Evolutionary conservation across 768 basidiomycete species (phyloP).

Genomic region (Leccinum fibrillosum): DNA sequence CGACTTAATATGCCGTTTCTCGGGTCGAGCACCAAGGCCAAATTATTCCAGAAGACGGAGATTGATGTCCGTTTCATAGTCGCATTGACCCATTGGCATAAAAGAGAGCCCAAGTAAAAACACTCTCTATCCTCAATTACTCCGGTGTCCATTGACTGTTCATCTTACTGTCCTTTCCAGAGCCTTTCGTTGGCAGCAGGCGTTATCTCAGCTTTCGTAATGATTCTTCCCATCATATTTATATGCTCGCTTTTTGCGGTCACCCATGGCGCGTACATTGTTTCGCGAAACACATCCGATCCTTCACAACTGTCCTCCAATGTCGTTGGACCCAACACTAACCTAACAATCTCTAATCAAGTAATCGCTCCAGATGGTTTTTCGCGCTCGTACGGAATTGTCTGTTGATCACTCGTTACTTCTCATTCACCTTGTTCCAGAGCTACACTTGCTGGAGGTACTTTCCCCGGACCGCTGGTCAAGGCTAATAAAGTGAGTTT

Average conservation of each 20-base stretch:
- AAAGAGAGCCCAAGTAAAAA: background rate
- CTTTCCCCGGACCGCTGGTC: slow-evolving; percentile 47
- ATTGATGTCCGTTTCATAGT: background rate
- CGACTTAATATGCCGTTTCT: background rate
- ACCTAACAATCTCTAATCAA: slow-evolving; percentile 38
- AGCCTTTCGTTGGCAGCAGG: background rate
- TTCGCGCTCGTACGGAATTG: slow-evolving; percentile 35
- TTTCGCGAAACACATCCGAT: slow-evolving; percentile 8
- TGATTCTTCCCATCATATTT: slow-evolving; percentile 8
- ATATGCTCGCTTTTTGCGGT: slow-evolving; percentile 4
- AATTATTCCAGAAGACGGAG: background rate
- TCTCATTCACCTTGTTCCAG: slow-evolving; percentile 4
- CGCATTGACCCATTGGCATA: background rate
- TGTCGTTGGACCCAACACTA: slow-evolving; percentile 17
- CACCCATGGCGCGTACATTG: slow-evolving; percentile 17
- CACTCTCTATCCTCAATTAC: background rate
- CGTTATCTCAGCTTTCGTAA: slow-evolving; percentile 1
- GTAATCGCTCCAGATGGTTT: slow-evolving; percentile 50
- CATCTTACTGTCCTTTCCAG: background rate
- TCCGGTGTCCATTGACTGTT: background rate
- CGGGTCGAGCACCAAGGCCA: background rate
- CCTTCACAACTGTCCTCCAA: background rate
- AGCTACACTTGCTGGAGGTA: slow-evolving; percentile 36
- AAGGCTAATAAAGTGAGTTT: slow-evolving; percentile 28
- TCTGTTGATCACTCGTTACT: background rate